Base-by-base conservation (phyloP, 352 stramenopile genomes). In the Phytopythium cucurbitacearum region DNA sequence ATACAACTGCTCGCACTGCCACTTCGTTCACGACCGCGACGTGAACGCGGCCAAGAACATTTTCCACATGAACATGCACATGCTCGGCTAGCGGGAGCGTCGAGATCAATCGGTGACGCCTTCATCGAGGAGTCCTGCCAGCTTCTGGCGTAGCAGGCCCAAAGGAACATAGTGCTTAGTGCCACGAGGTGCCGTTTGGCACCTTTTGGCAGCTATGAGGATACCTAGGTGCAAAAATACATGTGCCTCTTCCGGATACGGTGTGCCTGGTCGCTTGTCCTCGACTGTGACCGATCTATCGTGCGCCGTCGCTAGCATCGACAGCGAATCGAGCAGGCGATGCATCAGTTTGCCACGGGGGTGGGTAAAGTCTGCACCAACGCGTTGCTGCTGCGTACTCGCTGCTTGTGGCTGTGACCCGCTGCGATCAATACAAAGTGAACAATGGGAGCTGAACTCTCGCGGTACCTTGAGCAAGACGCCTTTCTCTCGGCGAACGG, bases 371-470 rank as follows among this genome's bases (percentile, higher is more conserved):
- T 1, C 21, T 28, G 2, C 21, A 28, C 21, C 21, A 28, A 28
- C 21, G 21, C 21, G 21, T 28, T 28, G 21, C 21, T 40, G 12
- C n/a, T 52, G 10, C 32, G 37, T 13, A 11, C 47, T 1, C 12
- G 32, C 21, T 28, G 32, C 9, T 28, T 52, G 34, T 40, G 32
- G 34, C 13, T 16, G 12, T 21, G 48, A 48, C 50, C 10, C 37
- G 48, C 28, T 53, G 35, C 9, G 15, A 13, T 21, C 21, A 28
- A 28, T 28, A 28, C 21, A 28, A 28, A 28, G 21, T 28, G 21
- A 28, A 28, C 21, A 28, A 83, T 83, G 72, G 72, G 72, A 9
- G 67, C 61, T 4, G 72, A 80, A 45, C 48, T 83, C 40, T 80
- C 72, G 32, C 62, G 53, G 38, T 71, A 44, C 44, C 48, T 80